Evolutionary conservation across 441 rosid genomes (phyloP).

Genomic region (Aleurites moluccanus): DNA sequence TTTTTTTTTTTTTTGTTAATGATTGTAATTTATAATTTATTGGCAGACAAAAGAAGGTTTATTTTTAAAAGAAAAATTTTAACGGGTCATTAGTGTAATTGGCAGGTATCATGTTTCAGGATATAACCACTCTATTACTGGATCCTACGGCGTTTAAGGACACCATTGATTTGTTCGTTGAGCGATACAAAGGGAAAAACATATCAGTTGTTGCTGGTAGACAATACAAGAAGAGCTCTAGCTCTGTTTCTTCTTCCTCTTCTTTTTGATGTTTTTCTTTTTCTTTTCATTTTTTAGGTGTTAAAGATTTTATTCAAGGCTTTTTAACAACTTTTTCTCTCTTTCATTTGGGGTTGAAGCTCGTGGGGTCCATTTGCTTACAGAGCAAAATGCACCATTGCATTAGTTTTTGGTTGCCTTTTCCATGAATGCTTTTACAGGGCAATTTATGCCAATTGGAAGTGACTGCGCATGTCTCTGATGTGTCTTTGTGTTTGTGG

Average conservation of each 20-base stretch:
- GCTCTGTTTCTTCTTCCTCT: background rate
- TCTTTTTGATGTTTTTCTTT: slow-evolving; percentile 26
- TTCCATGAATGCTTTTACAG: slow-evolving; percentile 17
- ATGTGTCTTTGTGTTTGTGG: slow-evolving; percentile 13
- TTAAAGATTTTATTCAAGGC: slow-evolving; percentile 22
- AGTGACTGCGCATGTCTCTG: slow-evolving; percentile 26
- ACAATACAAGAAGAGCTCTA: background rate
- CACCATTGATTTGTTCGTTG: slow-evolving; percentile 78
- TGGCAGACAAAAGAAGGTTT: background rate
- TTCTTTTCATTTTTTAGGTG: slow-evolving; percentile 18
- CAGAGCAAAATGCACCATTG: slow-evolving; percentile 29
- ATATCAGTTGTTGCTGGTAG: slow-evolving; percentile 93
- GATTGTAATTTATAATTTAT: background rate
- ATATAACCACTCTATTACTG: slow-evolving; percentile 59
- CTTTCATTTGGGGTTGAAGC: slow-evolving; percentile 32
- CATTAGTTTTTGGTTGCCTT: slow-evolving; percentile 25
- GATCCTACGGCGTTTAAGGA: slow-evolving; percentile 84
- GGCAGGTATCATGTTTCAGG: slow-evolving; percentile 92
- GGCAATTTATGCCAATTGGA: slow-evolving; percentile 27
- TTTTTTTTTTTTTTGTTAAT: background rate
- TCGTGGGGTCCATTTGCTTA: slow-evolving; percentile 40
- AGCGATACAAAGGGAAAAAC: slow-evolving; percentile 71
- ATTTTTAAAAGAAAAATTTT: background rate
- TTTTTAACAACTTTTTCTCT: slow-evolving; percentile 23
- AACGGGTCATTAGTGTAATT: background rate